These are phyloP conservation scores for Fusarium austroafricanum DNA, from an alignment of 2,329 filamentous ascomycete genomes.

Conservation along the genomic window DNA sequence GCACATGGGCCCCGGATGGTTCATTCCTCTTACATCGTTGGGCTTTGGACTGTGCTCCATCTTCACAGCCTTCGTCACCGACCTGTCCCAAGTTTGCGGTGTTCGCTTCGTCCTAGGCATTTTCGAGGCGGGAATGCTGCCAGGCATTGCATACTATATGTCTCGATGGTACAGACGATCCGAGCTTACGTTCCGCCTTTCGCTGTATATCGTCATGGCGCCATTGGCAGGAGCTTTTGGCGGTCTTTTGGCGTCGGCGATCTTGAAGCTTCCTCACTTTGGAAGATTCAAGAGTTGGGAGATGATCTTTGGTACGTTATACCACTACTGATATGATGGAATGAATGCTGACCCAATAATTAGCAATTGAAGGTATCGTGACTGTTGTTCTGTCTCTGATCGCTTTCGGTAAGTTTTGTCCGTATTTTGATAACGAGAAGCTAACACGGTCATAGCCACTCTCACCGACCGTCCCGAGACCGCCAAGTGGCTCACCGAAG, in stretches of 20 bases:
- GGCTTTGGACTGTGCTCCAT: constrained; percentile 69
- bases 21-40: constrained; percentile 67
- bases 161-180: constrained; percentile 71
- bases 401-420: constrained; percentile 9
- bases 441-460: constrained; percentile 55
- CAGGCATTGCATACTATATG: constrained; percentile 74
- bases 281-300: constrained; percentile 70
- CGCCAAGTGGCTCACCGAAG: constrained; percentile 71
- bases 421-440: accelerated
- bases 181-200: constrained; percentile 72
- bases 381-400: constrained; percentile 64
- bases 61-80: constrained; percentile 70
- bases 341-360: accelerated
- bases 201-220: constrained; percentile 74
- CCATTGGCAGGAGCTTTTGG: constrained; percentile 75
- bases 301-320: constrained; percentile 68
- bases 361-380: constrained; percentile 74
- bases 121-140: constrained; percentile 74
- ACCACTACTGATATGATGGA: accelerated
- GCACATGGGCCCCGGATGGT: constrained; percentile 73
- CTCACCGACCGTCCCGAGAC: constrained; percentile 75
- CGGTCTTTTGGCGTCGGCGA: constrained; percentile 71
- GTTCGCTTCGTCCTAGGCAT: constrained; percentile 71
- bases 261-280: constrained; percentile 68
- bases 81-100: constrained; percentile 58